phyloP scores from a whole-genome alignment of 75 land plant genomes.

The Adiantum capillusveneris region DNA sequence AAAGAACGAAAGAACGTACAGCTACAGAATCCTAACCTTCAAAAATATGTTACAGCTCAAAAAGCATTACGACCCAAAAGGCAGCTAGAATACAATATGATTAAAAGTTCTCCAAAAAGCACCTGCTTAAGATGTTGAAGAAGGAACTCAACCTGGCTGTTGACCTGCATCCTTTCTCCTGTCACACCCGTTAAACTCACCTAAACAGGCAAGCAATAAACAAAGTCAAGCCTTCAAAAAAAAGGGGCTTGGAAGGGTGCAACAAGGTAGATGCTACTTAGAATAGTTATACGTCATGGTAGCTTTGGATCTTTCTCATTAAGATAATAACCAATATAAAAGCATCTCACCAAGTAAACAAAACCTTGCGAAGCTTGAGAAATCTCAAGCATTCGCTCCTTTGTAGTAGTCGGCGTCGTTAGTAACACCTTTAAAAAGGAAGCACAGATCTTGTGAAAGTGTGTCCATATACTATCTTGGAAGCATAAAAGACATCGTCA shows the following conservation, averaged over 20 bases:
- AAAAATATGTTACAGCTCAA: too few relatives aligned
- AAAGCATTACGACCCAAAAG: too few relatives aligned
- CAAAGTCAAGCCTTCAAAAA: background rate
- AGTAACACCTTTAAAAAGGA: conserved; percentile 42
- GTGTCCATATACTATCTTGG: background rate
- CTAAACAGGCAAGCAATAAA: conserved; percentile 21
- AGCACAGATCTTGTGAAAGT: background rate
- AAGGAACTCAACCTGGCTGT: conserved; percentile 43
- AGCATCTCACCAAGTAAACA: conserved; percentile 55
- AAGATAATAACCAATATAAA: too few relatives aligned
- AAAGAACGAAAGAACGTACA: too few relatives aligned
- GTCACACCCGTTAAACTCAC: conserved; percentile 92
- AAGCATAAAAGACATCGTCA: background rate
- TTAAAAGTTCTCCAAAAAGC: too few relatives aligned
- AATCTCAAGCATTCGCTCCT: conserved; percentile 62
- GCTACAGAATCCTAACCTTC: too few relatives aligned
- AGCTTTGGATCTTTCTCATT: too few relatives aligned
- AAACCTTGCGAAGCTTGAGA: conserved; percentile 86
- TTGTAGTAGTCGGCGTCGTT: conserved; percentile 94
- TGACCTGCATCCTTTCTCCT: conserved; percentile 61
- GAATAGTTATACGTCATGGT: too few relatives aligned
- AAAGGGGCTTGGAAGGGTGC: background rate
- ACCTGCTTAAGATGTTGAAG: conserved; percentile 73
- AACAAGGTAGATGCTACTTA: too few relatives aligned
- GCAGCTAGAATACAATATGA: too few relatives aligned